Evolutionary conservation across 768 basidiomycete species (phyloP), one percentile per base, ranked within the genome.

Genomic region (Boletus coccyginus): DNA sequence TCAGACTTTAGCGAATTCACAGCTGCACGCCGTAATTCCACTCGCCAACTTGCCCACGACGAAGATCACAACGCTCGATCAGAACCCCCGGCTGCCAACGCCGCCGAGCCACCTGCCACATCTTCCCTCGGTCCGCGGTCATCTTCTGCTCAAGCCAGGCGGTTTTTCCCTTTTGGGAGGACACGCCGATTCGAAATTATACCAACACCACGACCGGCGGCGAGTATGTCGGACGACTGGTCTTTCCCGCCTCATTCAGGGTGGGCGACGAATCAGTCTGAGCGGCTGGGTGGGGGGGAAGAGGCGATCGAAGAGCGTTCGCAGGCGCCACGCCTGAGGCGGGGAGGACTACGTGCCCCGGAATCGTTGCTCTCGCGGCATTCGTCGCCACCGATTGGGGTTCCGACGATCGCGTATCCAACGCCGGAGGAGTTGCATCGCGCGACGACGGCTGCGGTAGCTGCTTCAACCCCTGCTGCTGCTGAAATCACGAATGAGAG

Each of bases 1-100:
- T 76, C 82, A 14, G 88, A 90, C 59, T 90, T 91, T 68, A 84
- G 79, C 64, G 88, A 90, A 29, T 90, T 87, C 59, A 86, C 88
- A 0, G 69, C 81, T 24, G 83, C 83, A 13, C 82, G 88, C 32
- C 81, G 89, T 50, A 81, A 81, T 17, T 73, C 75, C 6, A 81
- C 69, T 0, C 71, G 77, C 3, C 72, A 70, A 42, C 54, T 67
- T 38, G 52, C 64, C n/a, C 64, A 64, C 43, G 71, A 70, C 17
- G 71, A 73, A 31, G 71, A 68, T 3, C 56, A 55, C 6, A 51
- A 24, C 10, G 33, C 27, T 7, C 63, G 55, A 11, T 38, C 61
- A 17, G 69, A 66, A 3, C 36, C 50, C 14, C 52, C 45, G 2
- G 39, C 19, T 29, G n/a, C 46, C 36, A 50, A 29, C 21, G 14